Base-by-base conservation (phyloP, 2,329 filamentous ascomycete species). In the Monilinia aucupariae region DNA sequence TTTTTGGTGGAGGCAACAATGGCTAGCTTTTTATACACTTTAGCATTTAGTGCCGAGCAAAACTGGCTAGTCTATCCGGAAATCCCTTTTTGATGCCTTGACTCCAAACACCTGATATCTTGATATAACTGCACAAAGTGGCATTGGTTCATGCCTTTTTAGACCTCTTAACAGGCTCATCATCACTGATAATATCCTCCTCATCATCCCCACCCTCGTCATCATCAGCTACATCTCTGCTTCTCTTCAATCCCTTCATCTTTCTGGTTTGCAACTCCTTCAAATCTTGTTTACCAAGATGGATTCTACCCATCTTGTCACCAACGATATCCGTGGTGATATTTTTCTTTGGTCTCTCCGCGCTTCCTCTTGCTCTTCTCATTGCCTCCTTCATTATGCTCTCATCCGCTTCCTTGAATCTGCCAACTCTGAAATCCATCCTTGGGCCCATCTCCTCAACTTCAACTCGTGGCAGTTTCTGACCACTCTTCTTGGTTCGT, bases 171-270 rank as follows among this genome's bases (percentile, higher is more conserved):
- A 71, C 64, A 20, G 68, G 60, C 64, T 73, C 71, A 37, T 74
- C 70, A 34, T 71, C 71, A 63, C 69, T 74, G n/a, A 73, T 76
- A 63, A 80, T 78, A 69, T 79, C 79, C 64, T 77, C 80, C 2
- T 58, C 59, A 81, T 80, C 49, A 72, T 79, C 78, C 20, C 71
- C 79, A 4, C 78, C 80, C 59, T 82, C 84, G 30, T 79, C 80
- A 49, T 81, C 82, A 58, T 78, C 79, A 59, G 82, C 81, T 30
- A 84, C 78, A 66, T 86, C 86, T 61, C 91, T 85, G 68, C 83
- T 86, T 68, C 94, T 83, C 85, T 97, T 99, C 69, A 99, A 77
- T 69, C 92, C 94, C 86, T 99, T 99, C 92, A 99, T 97, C 85
- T 99, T 99, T 74, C 94, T 87, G 60, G 92, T 96, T 81, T 99